Evolutionary conservation across 495 filamentous ascomycete genomes (phyloP).

Genomic region (Annulohypoxylon stygium): DNA sequence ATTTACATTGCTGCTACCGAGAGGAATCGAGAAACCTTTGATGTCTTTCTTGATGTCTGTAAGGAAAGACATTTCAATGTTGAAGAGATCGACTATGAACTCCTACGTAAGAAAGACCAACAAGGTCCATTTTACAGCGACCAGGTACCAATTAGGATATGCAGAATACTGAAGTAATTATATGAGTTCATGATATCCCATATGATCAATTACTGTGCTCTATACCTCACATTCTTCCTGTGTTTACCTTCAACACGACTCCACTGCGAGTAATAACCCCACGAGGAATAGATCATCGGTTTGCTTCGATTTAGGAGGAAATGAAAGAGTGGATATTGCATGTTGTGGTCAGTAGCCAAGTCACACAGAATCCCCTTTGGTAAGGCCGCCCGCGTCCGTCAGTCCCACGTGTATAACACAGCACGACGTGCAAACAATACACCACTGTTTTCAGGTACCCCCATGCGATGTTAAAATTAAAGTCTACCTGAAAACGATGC

Average conservation of each 20-base stretch:
- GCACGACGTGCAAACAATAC: conserved; percentile 31
- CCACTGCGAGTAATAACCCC: neutral
- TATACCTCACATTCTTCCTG: neutral
- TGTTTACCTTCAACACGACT: neutral
- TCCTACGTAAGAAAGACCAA: conserved; percentile 54
- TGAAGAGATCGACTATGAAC: conserved; percentile 52
- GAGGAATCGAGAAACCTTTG: conserved; percentile 61
- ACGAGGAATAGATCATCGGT: neutral
- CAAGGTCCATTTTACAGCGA: conserved; percentile 64
- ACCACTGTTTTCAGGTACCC: conserved; percentile 17
- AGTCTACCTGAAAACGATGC: neutral
- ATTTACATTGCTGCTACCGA: conserved; percentile 64
- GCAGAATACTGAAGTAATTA: conserved; percentile 47
- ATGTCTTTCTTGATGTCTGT: conserved; percentile 57
- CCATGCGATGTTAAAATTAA: neutral
- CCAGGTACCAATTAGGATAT: conserved; percentile 58
- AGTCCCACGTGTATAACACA: conserved; percentile 38
- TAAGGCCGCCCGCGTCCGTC: conserved; percentile 39
- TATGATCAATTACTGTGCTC: neutral
- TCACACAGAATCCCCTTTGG: conserved; percentile 23
- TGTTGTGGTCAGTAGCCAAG: conserved; percentile 3
- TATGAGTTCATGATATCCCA: neutral
- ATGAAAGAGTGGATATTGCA: neutral
- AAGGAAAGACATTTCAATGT: conserved; percentile 51
- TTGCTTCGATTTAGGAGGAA: neutral